Percentiles rank a stretch among this genome's conserved stretches.
Evolutionary conservation across 2,329 filamentous ascomycete species (phyloP).

Genomic region (Clonostachys rosea): DNA sequence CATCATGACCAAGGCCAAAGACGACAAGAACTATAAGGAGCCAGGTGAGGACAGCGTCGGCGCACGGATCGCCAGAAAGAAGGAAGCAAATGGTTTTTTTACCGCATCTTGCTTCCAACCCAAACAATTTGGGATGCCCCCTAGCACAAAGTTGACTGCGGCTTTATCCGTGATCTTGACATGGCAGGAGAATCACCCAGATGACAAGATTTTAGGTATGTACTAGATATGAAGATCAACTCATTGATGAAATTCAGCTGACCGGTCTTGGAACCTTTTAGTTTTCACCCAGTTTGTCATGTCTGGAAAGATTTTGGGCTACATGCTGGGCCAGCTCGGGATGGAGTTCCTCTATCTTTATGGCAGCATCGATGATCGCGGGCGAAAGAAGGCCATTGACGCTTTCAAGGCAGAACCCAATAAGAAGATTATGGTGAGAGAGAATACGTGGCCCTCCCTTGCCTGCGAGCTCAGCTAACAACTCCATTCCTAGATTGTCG

Average conservation of each 20-base stretch:
- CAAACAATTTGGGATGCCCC: conserved; percentile 1
- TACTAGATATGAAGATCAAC: neutral
- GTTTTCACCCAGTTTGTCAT: conserved; percentile 29
- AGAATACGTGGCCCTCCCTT: neutral
- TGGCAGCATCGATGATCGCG: conserved; percentile 9
- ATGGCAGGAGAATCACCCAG: conserved; percentile 20
- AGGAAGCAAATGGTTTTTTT: conserved; percentile 11
- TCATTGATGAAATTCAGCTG: neutral
- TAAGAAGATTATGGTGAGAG: conserved; percentile 26
- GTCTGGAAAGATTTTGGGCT: conserved; percentile 24
- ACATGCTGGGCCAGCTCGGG: conserved; percentile 18
- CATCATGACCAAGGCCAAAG: accelerated
- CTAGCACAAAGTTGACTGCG: conserved; percentile 22
- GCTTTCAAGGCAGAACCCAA: conserved; percentile 10
- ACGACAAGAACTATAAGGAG: conserved; percentile 1
- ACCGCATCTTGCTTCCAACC: conserved; percentile 5
- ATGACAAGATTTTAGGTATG: conserved; percentile 33
- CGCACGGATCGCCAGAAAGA: conserved; percentile 2
- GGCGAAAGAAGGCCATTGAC: conserved; percentile 9
- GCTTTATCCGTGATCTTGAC: conserved; percentile 20
- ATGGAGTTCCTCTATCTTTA: conserved; percentile 31
- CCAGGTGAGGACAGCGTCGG: conserved; percentile 15
- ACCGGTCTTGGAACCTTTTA: conserved; percentile 4
- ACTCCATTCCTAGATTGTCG: conserved; percentile 20
- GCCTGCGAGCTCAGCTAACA: conserved; percentile 2